Conservation (phyloP, 768 basidiomycete species). For the Rhizopogon sp. region DNA sequence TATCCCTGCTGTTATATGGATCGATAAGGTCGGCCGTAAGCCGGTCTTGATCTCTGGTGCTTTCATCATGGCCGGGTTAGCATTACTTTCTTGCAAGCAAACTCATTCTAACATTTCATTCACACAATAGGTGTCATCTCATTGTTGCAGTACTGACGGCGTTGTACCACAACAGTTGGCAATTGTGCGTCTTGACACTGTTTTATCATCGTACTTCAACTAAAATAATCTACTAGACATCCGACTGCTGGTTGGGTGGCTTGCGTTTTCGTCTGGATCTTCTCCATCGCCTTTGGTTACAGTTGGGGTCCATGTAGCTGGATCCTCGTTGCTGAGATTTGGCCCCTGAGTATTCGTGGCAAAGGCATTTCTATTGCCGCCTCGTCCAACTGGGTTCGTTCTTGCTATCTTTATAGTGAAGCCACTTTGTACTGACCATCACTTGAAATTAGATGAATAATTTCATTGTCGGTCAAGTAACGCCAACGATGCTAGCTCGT, state of each 20-base stretch:
- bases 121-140: constrained; percentile 50
- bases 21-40: constrained; percentile 72
- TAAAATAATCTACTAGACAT: constrained; percentile 24
- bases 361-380: constrained; percentile 74
- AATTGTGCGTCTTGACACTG: constrained; percentile 27
- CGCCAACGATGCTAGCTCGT: constrained; percentile 65
- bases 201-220: not conserved
- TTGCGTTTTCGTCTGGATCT: constrained; percentile 68
- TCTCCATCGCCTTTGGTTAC: constrained; percentile 69
- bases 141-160: constrained; percentile 65
- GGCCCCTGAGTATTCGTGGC: constrained; percentile 66
- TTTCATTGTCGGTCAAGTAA: constrained; percentile 54
- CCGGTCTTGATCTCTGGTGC: constrained; percentile 72
- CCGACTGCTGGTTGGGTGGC: constrained; percentile 62
- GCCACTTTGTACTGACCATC: not conserved
- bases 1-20: constrained; percentile 78
- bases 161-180: constrained; percentile 53
- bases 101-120: constrained; percentile 7
- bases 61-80: constrained; percentile 62
- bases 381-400: constrained; percentile 66
- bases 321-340: constrained; percentile 75
- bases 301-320: constrained; percentile 79
- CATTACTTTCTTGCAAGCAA: constrained; percentile 8
- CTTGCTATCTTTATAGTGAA: not conserved
- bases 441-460: constrained; percentile 57